Conservation (phyloP, 495 filamentous ascomycete species). For the Penicillium mononematosum region DNA sequence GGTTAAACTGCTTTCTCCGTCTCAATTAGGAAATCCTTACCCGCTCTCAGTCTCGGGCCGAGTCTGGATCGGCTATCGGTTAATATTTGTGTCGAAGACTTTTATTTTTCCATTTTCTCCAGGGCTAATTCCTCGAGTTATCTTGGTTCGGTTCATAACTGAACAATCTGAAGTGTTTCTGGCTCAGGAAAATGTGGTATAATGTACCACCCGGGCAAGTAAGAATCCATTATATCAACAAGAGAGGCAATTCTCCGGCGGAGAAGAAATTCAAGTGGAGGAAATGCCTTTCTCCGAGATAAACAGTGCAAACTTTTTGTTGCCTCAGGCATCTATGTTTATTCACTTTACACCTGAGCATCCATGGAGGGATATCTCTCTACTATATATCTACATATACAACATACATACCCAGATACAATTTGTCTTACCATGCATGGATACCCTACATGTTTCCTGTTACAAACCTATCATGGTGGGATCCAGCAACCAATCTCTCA, state of each 20-base stretch:
- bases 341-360: background rate
- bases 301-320: constrained; percentile 9
- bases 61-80: constrained; percentile 27
- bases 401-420: too few relatives aligned
- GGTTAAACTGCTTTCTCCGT: constrained; percentile 11
- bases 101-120: background rate
- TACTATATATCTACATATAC: too few relatives aligned
- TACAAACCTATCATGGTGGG: background rate
- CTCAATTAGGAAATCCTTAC: constrained; percentile 14
- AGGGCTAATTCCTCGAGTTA: background rate
- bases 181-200: background rate
- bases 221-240: background rate
- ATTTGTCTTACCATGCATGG: too few relatives aligned
- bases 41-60: constrained; percentile 18
- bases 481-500: background rate
- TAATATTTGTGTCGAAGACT: constrained; percentile 16
- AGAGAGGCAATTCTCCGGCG: constrained; percentile 41
- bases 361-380: too few relatives aligned
- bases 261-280: constrained; percentile 28
- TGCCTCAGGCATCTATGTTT: background rate
- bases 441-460: background rate
- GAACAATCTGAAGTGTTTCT: background rate
- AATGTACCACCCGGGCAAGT: background rate
- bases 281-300: constrained; percentile 14
- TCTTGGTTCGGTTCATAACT: background rate